A percentile compares a stretch with the other conserved stretches of the same genome.
phyloP scores from a whole-genome alignment of 1,284 basidiomycete species.

The Melampsora americana region DNA sequence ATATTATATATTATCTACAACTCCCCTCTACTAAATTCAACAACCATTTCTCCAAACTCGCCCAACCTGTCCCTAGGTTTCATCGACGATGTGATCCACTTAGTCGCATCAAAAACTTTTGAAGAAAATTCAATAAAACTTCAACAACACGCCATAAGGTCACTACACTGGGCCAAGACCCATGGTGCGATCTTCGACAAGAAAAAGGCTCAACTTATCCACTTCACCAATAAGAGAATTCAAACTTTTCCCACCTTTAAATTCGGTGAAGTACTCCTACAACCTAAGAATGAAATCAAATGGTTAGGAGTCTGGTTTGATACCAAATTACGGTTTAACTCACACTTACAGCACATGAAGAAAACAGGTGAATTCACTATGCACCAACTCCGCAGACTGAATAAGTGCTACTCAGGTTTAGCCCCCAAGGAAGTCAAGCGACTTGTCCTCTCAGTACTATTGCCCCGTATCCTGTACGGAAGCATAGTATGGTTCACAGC shows the following conservation, averaged over 20 bases:
- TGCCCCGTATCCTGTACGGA: no score
- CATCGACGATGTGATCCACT: neutral
- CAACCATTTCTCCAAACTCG: neutral
- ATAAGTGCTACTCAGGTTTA: neutral
- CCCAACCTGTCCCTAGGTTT: neutral
- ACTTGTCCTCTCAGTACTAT: no score
- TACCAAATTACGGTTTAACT: neutral
- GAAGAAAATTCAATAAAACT: no score
- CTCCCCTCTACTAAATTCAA: neutral
- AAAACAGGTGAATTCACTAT: neutral
- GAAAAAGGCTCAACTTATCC: no score
- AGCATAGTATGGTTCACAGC: no score
- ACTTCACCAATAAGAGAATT: neutral
- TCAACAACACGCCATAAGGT: neutral
- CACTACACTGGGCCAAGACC: neutral
- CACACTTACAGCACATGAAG: neutral
- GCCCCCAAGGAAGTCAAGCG: no score
- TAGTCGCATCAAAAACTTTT: neutral
- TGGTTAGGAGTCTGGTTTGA: no score
- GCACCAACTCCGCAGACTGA: neutral
- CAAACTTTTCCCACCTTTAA: no score
- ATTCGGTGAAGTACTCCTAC: no score
- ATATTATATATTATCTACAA: neutral
- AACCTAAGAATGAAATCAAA: no score
- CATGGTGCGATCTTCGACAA: constrained; percentile 8